Conservation (phyloP, 352 stramenopile species). For the Phytophthora citrophthora region DNA sequence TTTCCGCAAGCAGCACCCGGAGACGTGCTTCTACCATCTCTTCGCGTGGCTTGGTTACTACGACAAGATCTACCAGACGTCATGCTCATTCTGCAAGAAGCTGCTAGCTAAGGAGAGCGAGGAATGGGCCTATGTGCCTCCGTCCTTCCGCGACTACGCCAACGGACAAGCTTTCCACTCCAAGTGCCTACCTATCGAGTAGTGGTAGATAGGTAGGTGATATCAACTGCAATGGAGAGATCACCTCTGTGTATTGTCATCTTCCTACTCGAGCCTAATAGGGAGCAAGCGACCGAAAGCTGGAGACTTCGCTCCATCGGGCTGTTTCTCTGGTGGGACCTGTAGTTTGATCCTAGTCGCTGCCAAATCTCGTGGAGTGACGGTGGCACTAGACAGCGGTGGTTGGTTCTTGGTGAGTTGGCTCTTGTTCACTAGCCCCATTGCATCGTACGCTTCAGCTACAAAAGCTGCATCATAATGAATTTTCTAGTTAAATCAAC, state of each 20-base stretch:
- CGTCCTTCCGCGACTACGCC: constrained; percentile 87
- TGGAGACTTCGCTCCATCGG: constrained; percentile 11
- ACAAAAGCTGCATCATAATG: constrained; percentile 53
- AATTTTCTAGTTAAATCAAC: background rate
- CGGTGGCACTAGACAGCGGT: constrained; percentile 36
- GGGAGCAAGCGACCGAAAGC: constrained; percentile 64
- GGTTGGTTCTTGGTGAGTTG: constrained; percentile 38
- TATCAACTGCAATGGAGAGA: constrained; percentile 2
- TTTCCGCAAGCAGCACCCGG: constrained; percentile 85
- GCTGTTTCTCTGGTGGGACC: constrained; percentile 14
- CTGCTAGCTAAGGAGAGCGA: constrained; percentile 83
- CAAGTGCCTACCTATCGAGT: constrained; percentile 80
- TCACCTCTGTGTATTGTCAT: constrained; percentile 10
- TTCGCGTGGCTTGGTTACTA: constrained; percentile 89
- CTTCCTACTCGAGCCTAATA: constrained; percentile 60
- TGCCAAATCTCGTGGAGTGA: constrained; percentile 60
- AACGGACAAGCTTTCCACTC: constrained; percentile 84
- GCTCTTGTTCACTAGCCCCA: constrained; percentile 60
- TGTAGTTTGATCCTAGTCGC: constrained; percentile 51
- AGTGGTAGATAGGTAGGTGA: constrained; percentile 5
- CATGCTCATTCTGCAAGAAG: constrained; percentile 87
- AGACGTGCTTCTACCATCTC: constrained; percentile 88
- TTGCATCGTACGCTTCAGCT: constrained; percentile 68
- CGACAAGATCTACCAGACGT: constrained; percentile 90
- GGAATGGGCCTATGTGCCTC: constrained; percentile 81